phyloP scores from a whole-genome alignment of 768 basidiomycete genomes.

The Leccinum rimulosum region DNA sequence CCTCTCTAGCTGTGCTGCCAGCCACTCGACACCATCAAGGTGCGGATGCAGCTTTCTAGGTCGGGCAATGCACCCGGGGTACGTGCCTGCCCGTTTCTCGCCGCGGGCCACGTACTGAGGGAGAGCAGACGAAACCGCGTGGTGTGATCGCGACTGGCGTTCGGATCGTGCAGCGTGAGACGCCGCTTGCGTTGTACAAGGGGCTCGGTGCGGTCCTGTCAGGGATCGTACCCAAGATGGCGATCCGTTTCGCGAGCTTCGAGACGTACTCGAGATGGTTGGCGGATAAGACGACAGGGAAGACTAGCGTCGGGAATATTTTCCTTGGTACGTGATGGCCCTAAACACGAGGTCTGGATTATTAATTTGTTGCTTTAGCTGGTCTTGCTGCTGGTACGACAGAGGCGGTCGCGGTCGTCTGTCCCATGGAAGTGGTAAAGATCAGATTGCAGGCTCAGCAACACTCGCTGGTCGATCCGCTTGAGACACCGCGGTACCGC shows the following conservation, averaged over 20 bases:
- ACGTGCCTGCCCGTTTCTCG: slow-evolving; percentile 34
- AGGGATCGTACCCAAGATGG: slow-evolving; percentile 99
- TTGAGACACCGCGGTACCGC: slow-evolving; percentile 90
- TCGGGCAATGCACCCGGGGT: slow-evolving; percentile 81
- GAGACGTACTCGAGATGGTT: slow-evolving; percentile 90
- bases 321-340: slow-evolving; percentile 68
- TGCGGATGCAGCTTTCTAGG: slow-evolving; percentile 97
- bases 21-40: slow-evolving; percentile 98
- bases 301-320: slow-evolving; percentile 74
- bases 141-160: slow-evolving; percentile 91
- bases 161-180: slow-evolving; percentile 86
- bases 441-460: slow-evolving; percentile 97
- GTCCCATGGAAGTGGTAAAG: slow-evolving; percentile 99
- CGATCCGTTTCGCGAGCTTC: slow-evolving; percentile 96
- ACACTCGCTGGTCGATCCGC: slow-evolving; percentile 93
- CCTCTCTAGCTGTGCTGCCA: slow-evolving; percentile 68
- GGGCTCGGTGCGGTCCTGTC: slow-evolving; percentile 95
- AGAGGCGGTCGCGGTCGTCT: slow-evolving; percentile 92
- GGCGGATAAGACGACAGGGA: slow-evolving; percentile 72
- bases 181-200: slow-evolving; percentile 95
- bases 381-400: slow-evolving; percentile 95
- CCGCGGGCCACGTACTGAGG: background rate
- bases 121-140: slow-evolving; percentile 78
- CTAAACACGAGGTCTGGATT: background rate
- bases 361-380: slow-evolving; percentile 46